Evolutionary conservation across 768 basidiomycete species (phyloP).

Genomic region (Tricholoma sp.): DNA sequence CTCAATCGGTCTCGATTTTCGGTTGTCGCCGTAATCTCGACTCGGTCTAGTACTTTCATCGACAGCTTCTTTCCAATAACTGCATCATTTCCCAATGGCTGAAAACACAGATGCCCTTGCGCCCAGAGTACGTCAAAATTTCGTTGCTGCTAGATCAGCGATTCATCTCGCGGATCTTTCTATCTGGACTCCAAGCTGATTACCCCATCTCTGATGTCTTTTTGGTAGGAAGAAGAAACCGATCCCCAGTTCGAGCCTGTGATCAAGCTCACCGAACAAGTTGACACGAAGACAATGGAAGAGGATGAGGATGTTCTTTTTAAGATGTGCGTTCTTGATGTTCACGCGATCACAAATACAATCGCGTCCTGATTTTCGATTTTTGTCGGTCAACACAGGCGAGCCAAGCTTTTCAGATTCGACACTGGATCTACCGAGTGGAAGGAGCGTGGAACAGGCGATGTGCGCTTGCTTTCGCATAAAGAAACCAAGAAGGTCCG

Average conservation of each 20-base stretch:
- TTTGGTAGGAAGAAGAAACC: constrained; percentile 63
- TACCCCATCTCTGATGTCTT: constrained; percentile 15
- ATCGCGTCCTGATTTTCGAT: constrained; percentile 21
- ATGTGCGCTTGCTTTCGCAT: constrained; percentile 88
- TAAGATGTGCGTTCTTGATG: constrained; percentile 77
- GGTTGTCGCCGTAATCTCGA: background rate
- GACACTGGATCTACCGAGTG: constrained; percentile 74
- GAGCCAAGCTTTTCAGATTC: constrained; percentile 98
- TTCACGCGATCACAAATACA: constrained; percentile 31
- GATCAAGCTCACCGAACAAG: constrained; percentile 92
- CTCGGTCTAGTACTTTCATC: background rate
- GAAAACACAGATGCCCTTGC: constrained; percentile 61
- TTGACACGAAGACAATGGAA: constrained; percentile 92
- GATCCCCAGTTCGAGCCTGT: constrained; percentile 96
- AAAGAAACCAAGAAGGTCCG: constrained; percentile 88
- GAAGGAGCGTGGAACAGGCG: constrained; percentile 98
- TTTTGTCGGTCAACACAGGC: constrained; percentile 46
- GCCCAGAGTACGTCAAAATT: constrained; percentile 54
- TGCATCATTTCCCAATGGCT: constrained; percentile 36
- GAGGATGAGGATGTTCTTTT: constrained; percentile 91
- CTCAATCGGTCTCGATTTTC: constrained; percentile 8
- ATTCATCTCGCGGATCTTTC: constrained; percentile 7
- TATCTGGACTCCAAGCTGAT: constrained; percentile 4
- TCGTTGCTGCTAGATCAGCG: constrained; percentile 20
- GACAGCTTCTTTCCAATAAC: background rate